Evolutionary conservation across 2,329 filamentous ascomycete species (phyloP).

Genomic region (Paraphoma sp.): DNA sequence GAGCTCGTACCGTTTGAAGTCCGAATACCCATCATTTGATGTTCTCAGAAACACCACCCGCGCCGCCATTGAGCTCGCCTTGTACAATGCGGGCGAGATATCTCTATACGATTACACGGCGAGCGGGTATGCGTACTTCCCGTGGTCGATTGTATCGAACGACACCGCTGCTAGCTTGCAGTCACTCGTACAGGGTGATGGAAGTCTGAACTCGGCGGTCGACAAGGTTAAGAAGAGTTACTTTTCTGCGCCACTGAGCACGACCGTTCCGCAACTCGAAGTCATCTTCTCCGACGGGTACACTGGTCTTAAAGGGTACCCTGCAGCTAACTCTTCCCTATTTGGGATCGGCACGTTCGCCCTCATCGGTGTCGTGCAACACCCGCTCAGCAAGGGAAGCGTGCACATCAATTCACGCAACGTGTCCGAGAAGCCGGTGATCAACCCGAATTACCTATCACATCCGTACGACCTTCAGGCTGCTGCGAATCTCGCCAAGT

Average conservation of each 20-base stretch:
- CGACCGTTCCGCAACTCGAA: conserved; percentile 51
- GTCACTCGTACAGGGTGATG: conserved; percentile 38
- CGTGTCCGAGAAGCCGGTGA: conserved; percentile 29
- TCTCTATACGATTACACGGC: conserved; percentile 52
- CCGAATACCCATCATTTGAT: conserved; percentile 32
- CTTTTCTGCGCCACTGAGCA: conserved; percentile 40
- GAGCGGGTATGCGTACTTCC: conserved; percentile 51
- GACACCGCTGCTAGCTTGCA: conserved; percentile 39
- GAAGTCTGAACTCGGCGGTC: conserved; percentile 15
- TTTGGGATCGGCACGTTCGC: conserved; percentile 40
- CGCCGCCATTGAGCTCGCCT: conserved; percentile 49
- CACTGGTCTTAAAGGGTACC: conserved; percentile 49
- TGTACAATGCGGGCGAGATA: conserved; percentile 40
- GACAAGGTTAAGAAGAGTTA: conserved; percentile 35
- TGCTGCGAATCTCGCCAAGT: conserved; percentile 22
- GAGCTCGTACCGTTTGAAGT: conserved; percentile 28
- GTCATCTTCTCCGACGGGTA: conserved; percentile 56
- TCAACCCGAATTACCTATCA: conserved; percentile 39
- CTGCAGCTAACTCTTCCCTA: conserved; percentile 29
- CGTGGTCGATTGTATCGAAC: conserved; percentile 50
- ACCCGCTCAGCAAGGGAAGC: conserved; percentile 40
- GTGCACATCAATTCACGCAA: conserved; percentile 32
- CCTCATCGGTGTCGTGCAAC: conserved; percentile 44
- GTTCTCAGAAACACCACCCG: conserved; percentile 34
- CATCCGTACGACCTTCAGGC: conserved; percentile 36